A percentile compares a stretch with the other conserved stretches of the same genome.
Evolutionary conservation across 2,329 filamentous ascomycete genomes (phyloP).

Genomic region (Cordyceps javanica): DNA sequence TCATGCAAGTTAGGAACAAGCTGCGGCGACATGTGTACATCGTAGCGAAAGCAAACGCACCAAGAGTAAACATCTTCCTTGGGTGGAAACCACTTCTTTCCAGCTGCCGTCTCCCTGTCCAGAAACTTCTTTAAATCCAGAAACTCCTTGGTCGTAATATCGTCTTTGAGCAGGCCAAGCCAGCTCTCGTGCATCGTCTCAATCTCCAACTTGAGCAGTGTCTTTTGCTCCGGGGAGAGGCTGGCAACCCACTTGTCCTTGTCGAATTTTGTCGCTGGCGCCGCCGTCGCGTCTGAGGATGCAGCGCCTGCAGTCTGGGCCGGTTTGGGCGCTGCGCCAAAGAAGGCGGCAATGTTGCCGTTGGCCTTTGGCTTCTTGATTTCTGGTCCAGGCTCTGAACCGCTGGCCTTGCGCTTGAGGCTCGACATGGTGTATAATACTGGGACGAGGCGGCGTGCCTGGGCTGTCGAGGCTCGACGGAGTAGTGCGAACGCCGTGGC

Average conservation of each 20-base stretch:
- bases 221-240: constrained; percentile 74
- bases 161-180: constrained; percentile 83
- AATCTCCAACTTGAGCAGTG: constrained; percentile 82
- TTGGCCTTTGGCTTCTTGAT: constrained; percentile 69
- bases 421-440: constrained; percentile 39
- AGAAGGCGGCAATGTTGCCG: constrained; percentile 83
- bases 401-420: constrained; percentile 61
- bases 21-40: background rate
- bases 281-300: constrained; percentile 21
- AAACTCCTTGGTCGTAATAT: constrained; percentile 73
- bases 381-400: constrained; percentile 38
- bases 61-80: constrained; percentile 89
- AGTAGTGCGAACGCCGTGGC: constrained; percentile 3
- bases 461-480: background rate
- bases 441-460: background rate
- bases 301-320: constrained; percentile 23
- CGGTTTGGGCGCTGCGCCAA: constrained; percentile 58
- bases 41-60: constrained; percentile 41
- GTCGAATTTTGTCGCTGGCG: constrained; percentile 59
- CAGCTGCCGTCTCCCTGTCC: constrained; percentile 64
- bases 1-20: constrained; percentile 16
- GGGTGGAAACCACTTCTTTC: constrained; percentile 81
- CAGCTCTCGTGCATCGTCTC: constrained; percentile 87
- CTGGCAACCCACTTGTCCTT: constrained; percentile 84
- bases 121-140: constrained; percentile 84